A percentile compares a stretch with the other conserved stretches of the same genome.
Conservation (phyloP, 2,329 filamentous ascomycete genomes). For the Alternaria sp. region DNA sequence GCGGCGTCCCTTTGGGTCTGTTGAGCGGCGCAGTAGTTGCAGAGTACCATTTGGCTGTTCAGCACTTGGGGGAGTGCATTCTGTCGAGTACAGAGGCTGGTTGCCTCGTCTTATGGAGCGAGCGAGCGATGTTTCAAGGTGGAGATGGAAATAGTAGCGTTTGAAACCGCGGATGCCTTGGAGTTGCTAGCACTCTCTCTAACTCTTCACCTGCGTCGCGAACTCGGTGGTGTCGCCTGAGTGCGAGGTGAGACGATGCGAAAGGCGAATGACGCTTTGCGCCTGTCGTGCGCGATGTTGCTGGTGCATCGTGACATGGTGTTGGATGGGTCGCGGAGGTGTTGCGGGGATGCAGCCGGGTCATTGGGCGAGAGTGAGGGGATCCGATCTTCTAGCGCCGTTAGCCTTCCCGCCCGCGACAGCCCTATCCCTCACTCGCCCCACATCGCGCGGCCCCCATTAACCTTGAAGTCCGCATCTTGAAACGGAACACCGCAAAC, state of each 20-base stretch:
- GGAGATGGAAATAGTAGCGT: constrained; percentile 7
- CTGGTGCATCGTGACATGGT: background rate
- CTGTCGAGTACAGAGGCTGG: background rate
- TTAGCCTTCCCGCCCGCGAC: background rate
- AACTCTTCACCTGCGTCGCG: background rate
- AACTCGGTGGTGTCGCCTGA: background rate
- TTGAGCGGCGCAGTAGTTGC: constrained; percentile 9
- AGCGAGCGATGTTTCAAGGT: constrained; percentile 1
- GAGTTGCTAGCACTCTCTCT: background rate
- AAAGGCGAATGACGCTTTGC: background rate
- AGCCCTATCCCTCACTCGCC: background rate
- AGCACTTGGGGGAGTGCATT: background rate
- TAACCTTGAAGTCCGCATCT: background rate
- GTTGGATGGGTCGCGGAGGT: background rate
- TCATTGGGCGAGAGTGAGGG: constrained; percentile 13
- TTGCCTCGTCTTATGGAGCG: background rate
- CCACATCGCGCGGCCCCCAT: constrained; percentile 1
- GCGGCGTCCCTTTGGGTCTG: background rate
- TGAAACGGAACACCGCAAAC: background rate
- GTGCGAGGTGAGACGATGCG: background rate
- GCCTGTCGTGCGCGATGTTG: background rate
- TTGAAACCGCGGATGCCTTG: constrained; percentile 8
- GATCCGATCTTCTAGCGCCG: constrained; percentile 9
- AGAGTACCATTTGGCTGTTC: constrained; percentile 11
- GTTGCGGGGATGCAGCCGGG: constrained; percentile 13